Conservation (phyloP, 345 rosid species). For the Corchorus olitorius region DNA sequence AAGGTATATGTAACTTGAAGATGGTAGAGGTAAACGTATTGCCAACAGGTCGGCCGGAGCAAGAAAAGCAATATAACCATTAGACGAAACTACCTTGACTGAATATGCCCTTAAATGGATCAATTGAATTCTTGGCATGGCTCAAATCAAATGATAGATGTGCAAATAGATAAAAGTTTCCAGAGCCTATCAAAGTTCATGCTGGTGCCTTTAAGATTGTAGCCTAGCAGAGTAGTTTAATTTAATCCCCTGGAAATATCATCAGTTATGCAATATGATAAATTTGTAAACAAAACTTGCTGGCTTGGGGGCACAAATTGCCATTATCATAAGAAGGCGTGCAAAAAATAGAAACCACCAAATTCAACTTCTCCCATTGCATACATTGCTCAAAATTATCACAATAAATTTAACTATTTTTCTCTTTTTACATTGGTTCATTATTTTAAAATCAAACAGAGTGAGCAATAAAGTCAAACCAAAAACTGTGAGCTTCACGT, state of each 20-base stretch:
- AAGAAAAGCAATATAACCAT: too few species aligned
- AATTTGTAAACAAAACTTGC: neutral
- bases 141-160: neutral
- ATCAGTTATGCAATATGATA: neutral
- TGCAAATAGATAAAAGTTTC: too few species aligned
- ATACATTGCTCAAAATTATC: neutral
- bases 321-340: neutral
- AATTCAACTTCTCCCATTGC: neutral
- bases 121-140: neutral
- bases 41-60: too few species aligned
- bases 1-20: too few species aligned
- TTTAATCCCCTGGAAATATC: neutral
- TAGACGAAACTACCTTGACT: neutral
- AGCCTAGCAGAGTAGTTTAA: neutral
- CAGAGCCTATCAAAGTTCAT: too few species aligned
- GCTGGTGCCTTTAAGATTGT: too few species aligned
- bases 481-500: neutral
- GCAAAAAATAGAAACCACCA: neutral
- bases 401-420: neutral
- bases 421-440: neutral
- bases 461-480: neutral
- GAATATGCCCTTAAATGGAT: neutral
- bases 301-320: neutral
- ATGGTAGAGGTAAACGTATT: too few species aligned
- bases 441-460: neutral